Evolutionary conservation across 441 rosid species (phyloP), one percentile per base, ranked within the genome.

Genomic region (Gossypium schwendimanii): DNA sequence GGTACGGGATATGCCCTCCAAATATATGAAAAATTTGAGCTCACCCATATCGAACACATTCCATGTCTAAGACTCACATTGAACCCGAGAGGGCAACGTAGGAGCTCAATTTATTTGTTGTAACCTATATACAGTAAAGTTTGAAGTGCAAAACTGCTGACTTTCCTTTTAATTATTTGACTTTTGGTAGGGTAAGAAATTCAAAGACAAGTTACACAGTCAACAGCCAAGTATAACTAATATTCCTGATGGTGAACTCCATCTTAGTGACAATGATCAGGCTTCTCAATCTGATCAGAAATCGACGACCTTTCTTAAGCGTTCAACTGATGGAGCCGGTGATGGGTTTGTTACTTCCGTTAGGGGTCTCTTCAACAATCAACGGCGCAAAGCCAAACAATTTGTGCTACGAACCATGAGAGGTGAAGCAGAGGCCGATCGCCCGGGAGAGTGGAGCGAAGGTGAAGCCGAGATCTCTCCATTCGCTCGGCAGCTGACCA

Each of bases 291-390:
- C 87, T 77, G 97, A 93, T 79, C 89, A 87, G 79, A 80, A 83
- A 75, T 89, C 90, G 49, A 73, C 82, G 26, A 81, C 94, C 60
- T 94, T 85, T 79, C 83, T 90, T 17, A 96, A 89, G 86, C 97
- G 97, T 52, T 86, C 87, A 58, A 78, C 76, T 57, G 99, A 96
- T 77, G 98, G 97, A 81, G 99, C 99, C 49, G 99, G 99, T 31
- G 99, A 96, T 84, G 97, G 99, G 70, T 96, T 96, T 77, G 99
- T 94, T 23, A 96, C 96, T 70, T 94, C 98, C 61, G 78, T 96
- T 53, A 83, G 85, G 84, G 98, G 98, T 63, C 97, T 96, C 52
- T 96, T 96, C 75, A 92, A 81, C 72, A 96, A 87, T 24, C 99
- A 96, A 79, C 88, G 98, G 24, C 96, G 96, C 50, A 96, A 90